Evolutionary conservation across 768 basidiomycete genomes (phyloP), one percentile per base, ranked within the genome.

Genomic region (Solioccasus polychromus): DNA sequence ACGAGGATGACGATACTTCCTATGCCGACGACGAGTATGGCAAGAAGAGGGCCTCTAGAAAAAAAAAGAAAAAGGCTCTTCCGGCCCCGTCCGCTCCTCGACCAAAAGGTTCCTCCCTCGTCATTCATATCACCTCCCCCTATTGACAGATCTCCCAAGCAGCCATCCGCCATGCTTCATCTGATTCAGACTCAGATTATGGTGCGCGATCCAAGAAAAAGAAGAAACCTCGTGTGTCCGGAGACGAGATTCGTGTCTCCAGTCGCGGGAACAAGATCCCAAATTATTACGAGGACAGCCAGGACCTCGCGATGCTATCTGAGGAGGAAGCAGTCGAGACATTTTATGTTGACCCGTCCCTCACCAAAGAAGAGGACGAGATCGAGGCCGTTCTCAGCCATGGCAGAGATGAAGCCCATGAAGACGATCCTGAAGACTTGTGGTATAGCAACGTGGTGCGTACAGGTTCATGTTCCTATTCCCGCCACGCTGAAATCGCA

Each of bases 301-400:
- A 85, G 42, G 85, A 88, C 60, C 85, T 87, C 52, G 89, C 88
- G 54, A 77, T 79, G 61, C 77, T 78, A 39, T 80, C 81, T 19
- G 67, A 68, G 36, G 84, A 86, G 34, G 82, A 82, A 22, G 70
- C 67, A 24, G 73, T 72, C 20, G 71, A 76, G 35, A 73, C 68
- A 11, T 82, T 80, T 59, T 80, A 76, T 50, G 72, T 70, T 34
- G 82, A 80, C 50, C 76, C 77, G 36, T 60, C 65, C 6, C 73
- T 75, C 44, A 73, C 75, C 52, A 65, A 71, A 44, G 78, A 82
- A 60, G 85, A 89, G 47, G 88, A 94, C 52, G 92, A 92, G 64
- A 95, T 99, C 36, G 96, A 99, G 68, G 81, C 81, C 30, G 92
- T 99, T 31, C 77, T 95, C 31, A 82, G 79, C 25, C 93, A 97